Conservation (phyloP, 2,329 filamentous ascomycete species). For the Trichocomaceae sp. region DNA sequence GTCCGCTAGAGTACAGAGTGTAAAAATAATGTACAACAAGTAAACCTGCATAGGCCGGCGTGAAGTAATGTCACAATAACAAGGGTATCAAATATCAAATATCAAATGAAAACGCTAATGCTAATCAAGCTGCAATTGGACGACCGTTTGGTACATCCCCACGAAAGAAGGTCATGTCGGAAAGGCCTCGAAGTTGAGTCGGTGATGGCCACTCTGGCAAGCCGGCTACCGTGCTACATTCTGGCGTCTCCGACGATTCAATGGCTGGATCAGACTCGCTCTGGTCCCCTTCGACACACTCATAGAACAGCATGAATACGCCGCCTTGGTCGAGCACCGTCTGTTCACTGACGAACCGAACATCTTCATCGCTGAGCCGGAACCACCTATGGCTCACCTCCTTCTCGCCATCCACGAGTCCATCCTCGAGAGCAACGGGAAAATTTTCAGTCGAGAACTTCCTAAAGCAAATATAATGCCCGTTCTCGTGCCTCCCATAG, state of each 20-base stretch:
- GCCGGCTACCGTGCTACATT: neutral
- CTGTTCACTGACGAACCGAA: slow-evolving; percentile 65
- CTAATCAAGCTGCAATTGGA: slow-evolving; percentile 2
- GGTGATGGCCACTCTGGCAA: neutral
- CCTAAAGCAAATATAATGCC: slow-evolving; percentile 89
- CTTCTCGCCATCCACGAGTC: slow-evolving; percentile 27
- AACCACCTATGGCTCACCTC: slow-evolving; percentile 63
- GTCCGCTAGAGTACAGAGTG: neutral
- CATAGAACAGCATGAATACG: slow-evolving; percentile 97
- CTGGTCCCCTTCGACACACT: slow-evolving; percentile 51
- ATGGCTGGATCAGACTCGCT: neutral
- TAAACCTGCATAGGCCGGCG: no score
- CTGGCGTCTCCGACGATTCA: neutral
- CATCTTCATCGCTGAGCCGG: slow-evolving; percentile 82
- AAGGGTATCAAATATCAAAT: slow-evolving; percentile 10
- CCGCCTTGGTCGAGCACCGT: slow-evolving; percentile 68
- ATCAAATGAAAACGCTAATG: neutral
- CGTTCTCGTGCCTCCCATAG: slow-evolving; percentile 85
- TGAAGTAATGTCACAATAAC: no score
- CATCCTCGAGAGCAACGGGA: slow-evolving; percentile 29
- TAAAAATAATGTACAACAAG: no score
- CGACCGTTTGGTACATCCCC: neutral
- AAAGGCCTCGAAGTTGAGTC: neutral
- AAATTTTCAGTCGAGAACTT: slow-evolving; percentile 51
- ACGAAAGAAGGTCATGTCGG: neutral